These are phyloP conservation scores for Solioccasus polychromus DNA, from an alignment of 768 basidiomycete genomes.

Conservation along the genomic window DNA sequence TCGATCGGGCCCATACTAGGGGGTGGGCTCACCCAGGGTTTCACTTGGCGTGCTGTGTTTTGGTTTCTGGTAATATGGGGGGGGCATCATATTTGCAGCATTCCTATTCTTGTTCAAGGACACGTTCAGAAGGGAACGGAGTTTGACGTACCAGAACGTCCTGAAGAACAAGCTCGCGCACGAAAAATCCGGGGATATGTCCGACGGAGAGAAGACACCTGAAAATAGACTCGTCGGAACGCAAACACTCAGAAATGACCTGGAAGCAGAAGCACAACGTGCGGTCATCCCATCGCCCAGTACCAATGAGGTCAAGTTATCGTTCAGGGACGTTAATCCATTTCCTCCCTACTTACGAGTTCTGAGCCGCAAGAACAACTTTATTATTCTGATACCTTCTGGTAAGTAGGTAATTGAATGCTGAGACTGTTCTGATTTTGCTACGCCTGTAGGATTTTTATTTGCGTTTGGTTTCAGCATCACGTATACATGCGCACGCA, in stretches of 20 bases:
- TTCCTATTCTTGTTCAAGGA: conserved; percentile 76
- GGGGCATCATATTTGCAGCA: conserved; percentile 47
- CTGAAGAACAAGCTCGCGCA: conserved; percentile 33
- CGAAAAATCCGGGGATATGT: neutral
- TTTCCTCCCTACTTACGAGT: conserved; percentile 60
- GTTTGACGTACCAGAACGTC: conserved; percentile 71
- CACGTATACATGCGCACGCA: conserved; percentile 72
- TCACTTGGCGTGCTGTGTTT: conserved; percentile 81
- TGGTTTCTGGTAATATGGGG: conserved; percentile 77
- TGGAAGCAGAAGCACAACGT: conserved; percentile 23
- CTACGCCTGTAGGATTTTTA: conserved; percentile 48
- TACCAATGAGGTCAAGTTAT: conserved; percentile 46
- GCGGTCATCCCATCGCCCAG: conserved; percentile 8
- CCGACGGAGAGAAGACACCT: conserved; percentile 5
- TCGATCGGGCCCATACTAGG: conserved; percentile 69
- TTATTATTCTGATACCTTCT: conserved; percentile 47
- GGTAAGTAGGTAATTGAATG: too few relatives aligned
- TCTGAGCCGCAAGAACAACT: conserved; percentile 62
- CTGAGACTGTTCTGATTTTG: too few relatives aligned
- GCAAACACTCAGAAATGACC: conserved; percentile 18
- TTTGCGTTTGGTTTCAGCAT: conserved; percentile 73
- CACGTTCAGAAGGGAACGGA: conserved; percentile 82
- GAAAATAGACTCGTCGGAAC: neutral
- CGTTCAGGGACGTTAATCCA: conserved; percentile 71
- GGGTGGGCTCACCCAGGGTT: conserved; percentile 61